Conservation (phyloP, 352 stramenopile species). For the Pythium phragmitis region DNA sequence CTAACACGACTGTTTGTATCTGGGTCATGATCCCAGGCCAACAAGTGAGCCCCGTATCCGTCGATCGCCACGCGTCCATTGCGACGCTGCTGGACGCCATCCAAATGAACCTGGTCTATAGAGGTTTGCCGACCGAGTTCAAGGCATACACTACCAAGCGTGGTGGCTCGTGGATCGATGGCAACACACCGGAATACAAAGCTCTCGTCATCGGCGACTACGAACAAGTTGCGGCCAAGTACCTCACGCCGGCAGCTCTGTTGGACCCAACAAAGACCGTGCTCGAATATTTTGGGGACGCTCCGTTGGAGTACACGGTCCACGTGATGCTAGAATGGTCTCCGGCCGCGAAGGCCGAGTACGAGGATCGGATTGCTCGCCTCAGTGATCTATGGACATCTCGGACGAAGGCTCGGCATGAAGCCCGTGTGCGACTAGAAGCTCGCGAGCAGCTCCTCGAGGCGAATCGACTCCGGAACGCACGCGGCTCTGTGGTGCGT, state of each 20-base stretch:
- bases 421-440: background rate
- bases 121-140: background rate
- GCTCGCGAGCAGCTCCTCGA: too few relatives aligned
- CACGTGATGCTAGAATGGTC: conserved; percentile 6
- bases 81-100: background rate
- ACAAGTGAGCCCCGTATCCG: too few relatives aligned
- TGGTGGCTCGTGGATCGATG: background rate
- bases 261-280: conserved; percentile 6
- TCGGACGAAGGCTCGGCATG: background rate
- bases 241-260: background rate
- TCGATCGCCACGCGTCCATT: background rate
- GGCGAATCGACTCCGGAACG: background rate
- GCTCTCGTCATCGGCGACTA: too few relatives aligned
- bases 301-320: background rate
- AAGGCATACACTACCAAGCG: conserved; percentile 3
- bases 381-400: background rate
- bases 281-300: background rate
- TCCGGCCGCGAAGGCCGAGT: background rate
- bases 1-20: too few relatives aligned
- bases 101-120: background rate
- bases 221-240: background rate
- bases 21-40: too few relatives aligned
- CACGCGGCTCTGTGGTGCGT: too few relatives aligned
- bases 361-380: background rate
- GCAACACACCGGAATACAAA: too few relatives aligned